These are phyloP conservation scores for Coemansia pectinata DNA, from an alignment of 192 early-diverging fungal species.

Conservation along the genomic window DNA sequence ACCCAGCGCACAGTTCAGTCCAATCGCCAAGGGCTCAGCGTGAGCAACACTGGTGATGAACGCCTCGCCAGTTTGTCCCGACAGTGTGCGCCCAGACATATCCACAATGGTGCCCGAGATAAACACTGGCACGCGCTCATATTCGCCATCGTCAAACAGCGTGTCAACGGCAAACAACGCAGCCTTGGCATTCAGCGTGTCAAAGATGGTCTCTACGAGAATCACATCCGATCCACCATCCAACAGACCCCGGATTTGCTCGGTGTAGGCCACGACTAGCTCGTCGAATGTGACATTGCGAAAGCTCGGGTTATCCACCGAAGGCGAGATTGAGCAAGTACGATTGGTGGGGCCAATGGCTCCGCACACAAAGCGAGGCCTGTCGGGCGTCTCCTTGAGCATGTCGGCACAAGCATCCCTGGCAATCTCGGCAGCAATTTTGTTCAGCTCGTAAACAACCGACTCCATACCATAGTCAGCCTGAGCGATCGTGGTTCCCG, in stretches of 20 bases:
- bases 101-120: constrained; percentile 96
- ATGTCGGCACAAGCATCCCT: constrained; percentile 80
- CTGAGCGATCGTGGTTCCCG: constrained; percentile 87
- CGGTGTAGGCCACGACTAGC: constrained; percentile 86
- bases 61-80: constrained; percentile 96
- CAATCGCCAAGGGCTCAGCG: constrained; percentile 82
- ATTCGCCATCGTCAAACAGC: constrained; percentile 78
- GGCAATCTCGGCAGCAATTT: constrained; percentile 83
- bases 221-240: constrained; percentile 94
- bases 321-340: constrained; percentile 94
- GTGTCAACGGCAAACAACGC: constrained; percentile 90
- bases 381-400: constrained; percentile 70
- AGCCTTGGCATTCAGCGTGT: constrained; percentile 97
- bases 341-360: constrained; percentile 93
- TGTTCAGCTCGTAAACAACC: constrained; percentile 90
- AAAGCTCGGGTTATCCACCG: constrained; percentile 93
- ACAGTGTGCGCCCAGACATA: constrained; percentile 92
- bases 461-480: constrained; percentile 87
- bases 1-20: constrained; percentile 85
- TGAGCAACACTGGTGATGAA: constrained; percentile 87
- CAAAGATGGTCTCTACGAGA: constrained; percentile 96
- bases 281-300: constrained; percentile 96
- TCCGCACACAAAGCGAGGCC: constrained; percentile 90
- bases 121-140: constrained; percentile 69
- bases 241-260: constrained; percentile 87